Evolutionary conservation across 2,329 filamentous ascomycete genomes (phyloP).

Genomic region (Penicillium hordei): DNA sequence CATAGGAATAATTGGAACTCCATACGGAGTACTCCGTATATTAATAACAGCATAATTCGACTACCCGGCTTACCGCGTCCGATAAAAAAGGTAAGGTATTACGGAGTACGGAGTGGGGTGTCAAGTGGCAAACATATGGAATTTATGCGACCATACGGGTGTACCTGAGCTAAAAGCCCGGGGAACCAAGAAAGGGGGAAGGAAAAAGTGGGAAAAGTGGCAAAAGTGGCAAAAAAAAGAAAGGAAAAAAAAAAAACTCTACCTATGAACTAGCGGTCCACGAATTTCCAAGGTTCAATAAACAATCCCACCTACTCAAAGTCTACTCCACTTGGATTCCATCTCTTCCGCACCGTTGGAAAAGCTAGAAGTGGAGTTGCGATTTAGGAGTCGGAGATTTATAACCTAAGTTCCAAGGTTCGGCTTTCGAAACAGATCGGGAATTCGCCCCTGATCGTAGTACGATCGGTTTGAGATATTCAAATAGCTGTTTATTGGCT

Average conservation of each 20-base stretch:
- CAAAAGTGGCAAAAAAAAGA: not conserved
- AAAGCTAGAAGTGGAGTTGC: constrained; percentile 14
- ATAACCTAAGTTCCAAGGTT: not conserved
- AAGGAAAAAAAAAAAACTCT: constrained; percentile 16
- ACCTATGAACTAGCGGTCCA: constrained; percentile 17
- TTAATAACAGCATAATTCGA: not conserved
- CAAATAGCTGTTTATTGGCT: not conserved
- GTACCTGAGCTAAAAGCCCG: constrained; percentile 11
- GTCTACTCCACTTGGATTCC: constrained; percentile 16
- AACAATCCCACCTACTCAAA: constrained; percentile 16
- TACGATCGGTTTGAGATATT: constrained; percentile 2
- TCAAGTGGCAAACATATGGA: constrained; percentile 2
- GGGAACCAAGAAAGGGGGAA: constrained; percentile 9
- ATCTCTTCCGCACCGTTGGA: constrained; percentile 27
- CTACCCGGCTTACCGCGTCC: not conserved
- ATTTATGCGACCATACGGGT: constrained; percentile 7
- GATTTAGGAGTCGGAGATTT: constrained; percentile 8
- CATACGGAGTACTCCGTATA: not conserved
- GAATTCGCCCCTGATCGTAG: not conserved
- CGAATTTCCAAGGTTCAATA: constrained; percentile 23
- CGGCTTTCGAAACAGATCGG: not conserved
- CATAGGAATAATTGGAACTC: not conserved
- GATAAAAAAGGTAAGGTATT: not conserved
- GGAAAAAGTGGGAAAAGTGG: constrained; percentile 10
- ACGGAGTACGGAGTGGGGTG: constrained; percentile 2